Percentiles rank a stretch among this genome's conserved stretches.
These are phyloP conservation scores for Colletotrichum sp. DNA, from an alignment of 2,329 filamentous ascomycete species.

Conservation along the genomic window DNA sequence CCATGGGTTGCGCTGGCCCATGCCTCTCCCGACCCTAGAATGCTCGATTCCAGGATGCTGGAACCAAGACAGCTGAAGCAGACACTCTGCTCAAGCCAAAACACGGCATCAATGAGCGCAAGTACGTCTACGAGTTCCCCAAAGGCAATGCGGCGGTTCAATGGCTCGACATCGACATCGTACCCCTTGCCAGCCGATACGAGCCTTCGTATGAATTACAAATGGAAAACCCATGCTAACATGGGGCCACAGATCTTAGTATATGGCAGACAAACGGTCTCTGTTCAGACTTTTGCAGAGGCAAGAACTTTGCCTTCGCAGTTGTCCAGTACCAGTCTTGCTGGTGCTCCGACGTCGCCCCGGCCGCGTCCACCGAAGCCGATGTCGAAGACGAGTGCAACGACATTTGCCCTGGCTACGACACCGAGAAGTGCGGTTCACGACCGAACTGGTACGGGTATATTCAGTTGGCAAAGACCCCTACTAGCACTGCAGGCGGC, in stretches of 20 bases:
- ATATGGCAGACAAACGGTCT: constrained; percentile 73
- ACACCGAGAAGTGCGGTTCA: constrained; percentile 66
- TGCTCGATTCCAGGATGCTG: background rate
- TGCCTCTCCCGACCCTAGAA: background rate
- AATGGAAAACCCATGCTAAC: background rate
- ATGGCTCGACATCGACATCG: background rate
- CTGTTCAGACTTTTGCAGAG: constrained; percentile 64
- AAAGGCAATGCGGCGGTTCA: background rate
- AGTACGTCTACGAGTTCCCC: constrained; percentile 30
- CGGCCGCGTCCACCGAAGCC: constrained; percentile 43
- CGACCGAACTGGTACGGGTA: constrained; percentile 62
- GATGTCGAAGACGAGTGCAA: constrained; percentile 53
- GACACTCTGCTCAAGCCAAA: constrained; percentile 38
- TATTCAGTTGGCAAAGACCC: constrained; percentile 54
- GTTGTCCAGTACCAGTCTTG: constrained; percentile 69
- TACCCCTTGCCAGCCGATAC: background rate
- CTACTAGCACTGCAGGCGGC: constrained; percentile 57
- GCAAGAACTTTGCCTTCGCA: constrained; percentile 64
- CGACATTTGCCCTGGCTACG: constrained; percentile 69
- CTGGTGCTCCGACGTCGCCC: constrained; percentile 77
- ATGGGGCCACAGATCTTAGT: constrained; percentile 46
- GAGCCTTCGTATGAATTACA: background rate
- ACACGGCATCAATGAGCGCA: constrained; percentile 34
- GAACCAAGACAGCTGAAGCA: constrained; percentile 22
- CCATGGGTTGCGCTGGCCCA: constrained; percentile 25